A percentile compares a stretch with the other conserved stretches of the same genome.
Evolutionary conservation across 257 asterid genomes (phyloP).

Genomic region (Scutellaria galericulata): DNA sequence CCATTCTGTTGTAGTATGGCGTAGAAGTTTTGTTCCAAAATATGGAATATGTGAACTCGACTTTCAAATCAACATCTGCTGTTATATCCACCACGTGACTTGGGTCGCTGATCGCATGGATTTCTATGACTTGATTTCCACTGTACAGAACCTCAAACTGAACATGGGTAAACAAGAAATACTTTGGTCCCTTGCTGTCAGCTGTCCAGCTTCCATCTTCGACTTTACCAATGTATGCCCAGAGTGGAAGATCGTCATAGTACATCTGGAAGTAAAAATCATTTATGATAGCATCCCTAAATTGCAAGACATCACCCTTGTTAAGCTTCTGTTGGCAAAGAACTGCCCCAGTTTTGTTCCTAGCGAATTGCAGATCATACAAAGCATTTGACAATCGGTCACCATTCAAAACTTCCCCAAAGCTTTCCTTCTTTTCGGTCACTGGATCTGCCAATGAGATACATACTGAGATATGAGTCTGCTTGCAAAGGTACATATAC

Average conservation of each 20-base stretch:
- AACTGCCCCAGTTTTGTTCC: conserved; percentile 54
- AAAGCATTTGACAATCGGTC: conserved; percentile 64
- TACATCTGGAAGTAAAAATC: conserved; percentile 86
- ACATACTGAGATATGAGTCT: conserved; percentile 20
- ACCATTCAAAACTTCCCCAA: conserved; percentile 82
- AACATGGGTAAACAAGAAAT: conserved; percentile 69
- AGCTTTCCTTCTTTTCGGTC: conserved; percentile 62
- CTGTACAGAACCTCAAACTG: conserved; percentile 74
- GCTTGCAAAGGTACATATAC: conserved; percentile 5
- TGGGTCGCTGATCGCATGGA: conserved; percentile 77
- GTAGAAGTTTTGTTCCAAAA: conserved; percentile 61
- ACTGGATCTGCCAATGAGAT: conserved; percentile 56
- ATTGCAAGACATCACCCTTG: conserved; percentile 55
- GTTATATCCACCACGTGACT: conserved; percentile 65
- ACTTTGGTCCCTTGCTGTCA: conserved; percentile 53
- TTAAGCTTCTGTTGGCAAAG: conserved; percentile 67
- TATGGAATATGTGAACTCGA: conserved; percentile 70
- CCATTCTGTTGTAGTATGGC: conserved; percentile 63
- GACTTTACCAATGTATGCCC: conserved; percentile 93
- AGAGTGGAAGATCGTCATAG: conserved; percentile 87
- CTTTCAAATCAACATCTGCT: conserved; percentile 55
- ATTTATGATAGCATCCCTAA: conserved; percentile 62
- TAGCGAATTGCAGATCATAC: conserved; percentile 63
- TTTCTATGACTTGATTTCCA: conserved; percentile 72
- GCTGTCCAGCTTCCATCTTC: conserved; percentile 60